Conservation (phyloP, 2,329 filamentous ascomycete genomes). For the Annulohypoxylon truncatum region DNA sequence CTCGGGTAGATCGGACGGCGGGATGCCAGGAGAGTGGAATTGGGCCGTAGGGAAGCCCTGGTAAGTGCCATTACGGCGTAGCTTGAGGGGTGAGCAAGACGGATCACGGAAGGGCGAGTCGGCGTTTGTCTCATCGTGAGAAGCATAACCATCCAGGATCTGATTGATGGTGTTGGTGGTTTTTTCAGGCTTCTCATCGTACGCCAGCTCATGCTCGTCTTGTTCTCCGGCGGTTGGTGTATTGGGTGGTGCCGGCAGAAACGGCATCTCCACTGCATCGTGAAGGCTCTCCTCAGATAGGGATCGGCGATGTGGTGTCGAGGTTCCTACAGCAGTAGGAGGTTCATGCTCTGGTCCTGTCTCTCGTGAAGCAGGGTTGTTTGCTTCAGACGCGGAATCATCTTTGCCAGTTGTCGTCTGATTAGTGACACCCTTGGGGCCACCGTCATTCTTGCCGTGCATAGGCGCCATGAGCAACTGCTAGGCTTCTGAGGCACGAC, state of each 20-base stretch:
- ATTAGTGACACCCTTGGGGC: background rate
- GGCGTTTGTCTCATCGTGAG: background rate
- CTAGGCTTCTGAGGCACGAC: background rate
- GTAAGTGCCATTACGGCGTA: background rate
- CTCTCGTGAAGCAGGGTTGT: background rate
- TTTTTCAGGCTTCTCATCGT: background rate
- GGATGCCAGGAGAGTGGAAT: background rate
- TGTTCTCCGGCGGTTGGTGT: background rate
- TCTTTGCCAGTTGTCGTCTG: too few species aligned
- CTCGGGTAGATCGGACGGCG: constrained; percentile 10
- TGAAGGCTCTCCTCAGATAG: background rate
- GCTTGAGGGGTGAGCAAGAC: background rate
- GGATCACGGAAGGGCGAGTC: background rate
- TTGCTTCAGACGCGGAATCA: background rate
- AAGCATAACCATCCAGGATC: background rate
- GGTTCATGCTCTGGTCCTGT: background rate
- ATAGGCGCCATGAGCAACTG: constrained; percentile 30
- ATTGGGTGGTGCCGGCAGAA: background rate
- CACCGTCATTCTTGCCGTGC: constrained; percentile 16
- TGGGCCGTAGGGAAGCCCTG: background rate
- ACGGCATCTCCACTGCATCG: background rate
- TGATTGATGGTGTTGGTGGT: background rate
- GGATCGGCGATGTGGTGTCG: background rate
- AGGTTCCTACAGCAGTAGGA: background rate
- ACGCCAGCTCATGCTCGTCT: background rate